Base-by-base conservation (phyloP, 352 stramenopile genomes). In the Phytophthora ohioensis region DNA sequence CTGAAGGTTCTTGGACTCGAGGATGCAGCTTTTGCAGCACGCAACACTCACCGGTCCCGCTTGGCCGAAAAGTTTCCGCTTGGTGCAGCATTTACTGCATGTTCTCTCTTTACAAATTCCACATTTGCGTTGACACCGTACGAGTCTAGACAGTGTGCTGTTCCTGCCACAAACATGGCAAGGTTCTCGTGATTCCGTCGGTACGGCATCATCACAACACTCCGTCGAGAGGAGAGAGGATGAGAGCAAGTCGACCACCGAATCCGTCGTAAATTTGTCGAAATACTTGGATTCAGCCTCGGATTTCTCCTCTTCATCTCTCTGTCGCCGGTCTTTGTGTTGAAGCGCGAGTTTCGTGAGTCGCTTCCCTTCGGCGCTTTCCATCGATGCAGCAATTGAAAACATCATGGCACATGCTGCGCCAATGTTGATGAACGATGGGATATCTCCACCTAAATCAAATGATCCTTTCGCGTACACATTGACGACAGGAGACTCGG, bases 401-500 rank as follows among this genome's bases (percentile, higher is more conserved):
- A 73, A 70, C 59, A 81, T 75, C 66, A 77, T 75, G 4, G 69
- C 42, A 30, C 59, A 68, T 0, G 71, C 65, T 4, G 59, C 71
- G 48, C 27, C 52, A 7, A 42, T 73, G 0, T 59, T 69, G 30
- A 78, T 56, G 17, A 76, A 73, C 0, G 53, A 41, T 31, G 62
- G 62, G 36, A 87, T 48, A 0, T 75, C 77, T 11, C 81, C 78
- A 3, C 71, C 71, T 3, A 83, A 59, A 49, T 91, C 75, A 21
- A 90, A 75, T 0, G 78, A 64, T 2, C 79, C 81, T 12, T 82
- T 76, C 0, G 79, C 80, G 49, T 81, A 86, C 36, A 91, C 75
- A 32, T 87, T 64, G 45, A 89, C 67, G 36, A 76, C 45, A 1
- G 80, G 75, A 8, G 69, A 67, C 0, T 54, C 54, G 1, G 60